These are phyloP conservation scores for Acanthamoeba healyi DNA, from an alignment of 208 protist genomes.

Conservation along the genomic window DNA sequence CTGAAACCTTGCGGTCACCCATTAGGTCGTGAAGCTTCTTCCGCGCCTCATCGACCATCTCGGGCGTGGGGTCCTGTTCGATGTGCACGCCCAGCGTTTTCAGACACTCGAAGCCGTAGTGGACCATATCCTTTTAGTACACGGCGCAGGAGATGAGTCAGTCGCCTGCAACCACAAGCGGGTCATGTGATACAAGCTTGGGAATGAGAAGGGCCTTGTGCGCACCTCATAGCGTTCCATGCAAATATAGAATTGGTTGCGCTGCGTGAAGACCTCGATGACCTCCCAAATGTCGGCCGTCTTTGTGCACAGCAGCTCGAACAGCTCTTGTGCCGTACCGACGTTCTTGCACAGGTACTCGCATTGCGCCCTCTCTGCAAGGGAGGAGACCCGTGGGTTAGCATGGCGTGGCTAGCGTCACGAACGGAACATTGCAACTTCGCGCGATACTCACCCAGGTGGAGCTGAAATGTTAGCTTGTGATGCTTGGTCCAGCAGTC, in stretches of 20 bases:
- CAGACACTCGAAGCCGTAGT: constrained; percentile 50
- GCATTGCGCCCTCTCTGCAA: constrained; percentile 52
- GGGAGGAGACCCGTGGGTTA: neutral
- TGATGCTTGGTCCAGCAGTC: constrained; percentile 39
- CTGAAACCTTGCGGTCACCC: neutral
- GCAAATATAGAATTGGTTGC: constrained; percentile 9
- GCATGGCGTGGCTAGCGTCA: neutral
- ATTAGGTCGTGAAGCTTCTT: neutral
- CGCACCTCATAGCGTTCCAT: constrained; percentile 55
- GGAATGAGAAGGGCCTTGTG: neutral
- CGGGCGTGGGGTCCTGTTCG: neutral
- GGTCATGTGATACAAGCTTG: neutral
- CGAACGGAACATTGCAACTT: neutral
- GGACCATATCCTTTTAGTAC: too few species aligned
- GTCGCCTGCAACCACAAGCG: neutral
- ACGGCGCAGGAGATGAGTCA: neutral
- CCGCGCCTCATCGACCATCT: constrained; percentile 4
- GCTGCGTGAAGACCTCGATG: constrained; percentile 41
- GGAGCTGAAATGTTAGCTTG: constrained; percentile 60
- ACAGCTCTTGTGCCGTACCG: constrained; percentile 30
- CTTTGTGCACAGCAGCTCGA: neutral
- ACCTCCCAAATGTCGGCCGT: constrained; percentile 16
- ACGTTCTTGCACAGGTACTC: constrained; percentile 69
- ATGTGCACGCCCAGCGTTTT: neutral
- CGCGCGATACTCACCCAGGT: constrained; percentile 42